Conservation (phyloP, 805 yeast species). For the Dipodascopsis uninucleata region DNA sequence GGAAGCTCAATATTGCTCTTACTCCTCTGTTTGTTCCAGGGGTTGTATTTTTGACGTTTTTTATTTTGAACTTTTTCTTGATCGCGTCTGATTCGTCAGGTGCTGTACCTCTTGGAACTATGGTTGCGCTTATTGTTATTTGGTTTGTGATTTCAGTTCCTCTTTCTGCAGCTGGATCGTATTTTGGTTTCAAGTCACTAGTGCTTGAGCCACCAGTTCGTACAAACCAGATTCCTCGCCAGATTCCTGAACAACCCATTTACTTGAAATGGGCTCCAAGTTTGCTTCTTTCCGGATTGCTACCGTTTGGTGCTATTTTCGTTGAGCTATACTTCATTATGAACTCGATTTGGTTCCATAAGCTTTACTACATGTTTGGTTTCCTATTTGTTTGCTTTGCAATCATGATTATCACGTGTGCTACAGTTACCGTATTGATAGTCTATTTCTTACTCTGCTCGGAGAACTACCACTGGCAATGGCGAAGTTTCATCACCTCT, state of each 20-base stretch:
- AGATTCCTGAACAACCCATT: conserved; percentile 88
- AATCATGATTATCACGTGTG: conserved; percentile 77
- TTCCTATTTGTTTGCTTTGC: conserved; percentile 83
- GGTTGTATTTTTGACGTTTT: conserved; percentile 55
- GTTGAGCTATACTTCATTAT: conserved; percentile 92
- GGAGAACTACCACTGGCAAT: conserved; percentile 96
- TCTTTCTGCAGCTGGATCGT: conserved; percentile 75
- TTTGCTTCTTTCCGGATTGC: conserved; percentile 75
- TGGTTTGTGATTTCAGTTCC: conserved; percentile 90
- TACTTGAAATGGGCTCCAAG: conserved; percentile 66
- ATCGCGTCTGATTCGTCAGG: conserved; percentile 80
- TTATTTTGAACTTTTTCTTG: conserved; percentile 76
- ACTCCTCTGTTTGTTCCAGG: conserved; percentile 90
- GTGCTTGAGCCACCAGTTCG: conserved; percentile 69
- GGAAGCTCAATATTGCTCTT: conserved; percentile 80
- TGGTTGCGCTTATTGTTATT: conserved; percentile 71
- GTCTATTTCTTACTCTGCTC: conserved; percentile 80
- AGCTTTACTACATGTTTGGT: conserved; percentile 95
- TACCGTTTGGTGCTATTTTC: conserved; percentile 93
- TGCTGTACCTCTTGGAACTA: conserved; percentile 89
- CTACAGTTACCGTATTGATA: conserved; percentile 73
- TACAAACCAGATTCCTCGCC: conserved; percentile 94
- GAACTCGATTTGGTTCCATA: conserved; percentile 88
- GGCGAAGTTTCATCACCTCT: conserved; percentile 83
- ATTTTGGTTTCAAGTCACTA: conserved; percentile 64